A percentile compares a stretch with the other conserved stretches of the same genome.
Conservation (phyloP, 2,329 filamentous ascomycete genomes). For the Elsinoe necatrix region DNA sequence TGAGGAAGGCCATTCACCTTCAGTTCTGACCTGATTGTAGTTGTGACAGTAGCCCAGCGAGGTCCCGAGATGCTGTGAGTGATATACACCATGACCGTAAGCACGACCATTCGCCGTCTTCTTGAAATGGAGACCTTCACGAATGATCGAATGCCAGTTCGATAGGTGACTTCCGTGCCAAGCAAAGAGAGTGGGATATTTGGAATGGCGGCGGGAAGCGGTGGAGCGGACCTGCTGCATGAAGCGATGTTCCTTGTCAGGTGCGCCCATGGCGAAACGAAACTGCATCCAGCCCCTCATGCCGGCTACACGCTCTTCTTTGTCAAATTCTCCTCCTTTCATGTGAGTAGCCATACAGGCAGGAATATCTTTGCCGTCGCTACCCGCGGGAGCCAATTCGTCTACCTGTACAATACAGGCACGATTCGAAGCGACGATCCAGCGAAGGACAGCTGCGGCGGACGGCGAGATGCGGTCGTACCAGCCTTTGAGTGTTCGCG, state of each 20-base stretch:
- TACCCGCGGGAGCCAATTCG: constrained; percentile 18
- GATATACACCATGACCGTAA: constrained; percentile 74
- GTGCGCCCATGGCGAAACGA: constrained; percentile 76
- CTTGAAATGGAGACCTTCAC: constrained; percentile 69
- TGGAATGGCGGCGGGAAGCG: constrained; percentile 32
- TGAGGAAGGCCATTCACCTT: constrained; percentile 55
- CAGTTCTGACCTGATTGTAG: not conserved
- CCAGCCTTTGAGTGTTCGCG: constrained; percentile 45
- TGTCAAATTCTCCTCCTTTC: constrained; percentile 17
- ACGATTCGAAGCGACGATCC: constrained; percentile 84
- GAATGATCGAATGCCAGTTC: constrained; percentile 89
- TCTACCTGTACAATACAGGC: constrained; percentile 77
- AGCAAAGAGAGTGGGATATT: constrained; percentile 66
- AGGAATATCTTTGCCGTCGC: constrained; percentile 19
- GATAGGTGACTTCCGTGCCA: constrained; percentile 71
- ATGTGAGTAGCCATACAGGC: not conserved
- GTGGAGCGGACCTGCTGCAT: constrained; percentile 50
- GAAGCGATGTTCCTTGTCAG: constrained; percentile 76
- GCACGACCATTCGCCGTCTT: constrained; percentile 55
- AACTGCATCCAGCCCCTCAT: constrained; percentile 70
- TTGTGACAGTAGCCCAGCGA: constrained; percentile 46
- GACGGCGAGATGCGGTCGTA: constrained; percentile 54
- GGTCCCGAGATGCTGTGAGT: constrained; percentile 51
- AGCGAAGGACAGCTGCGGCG: constrained; percentile 62
- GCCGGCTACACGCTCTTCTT: constrained; percentile 46